Percentiles rank a stretch among this genome's conserved stretches.
Evolutionary conservation across 805 yeast species (phyloP).

Genomic region (Limtongia smithiae): DNA sequence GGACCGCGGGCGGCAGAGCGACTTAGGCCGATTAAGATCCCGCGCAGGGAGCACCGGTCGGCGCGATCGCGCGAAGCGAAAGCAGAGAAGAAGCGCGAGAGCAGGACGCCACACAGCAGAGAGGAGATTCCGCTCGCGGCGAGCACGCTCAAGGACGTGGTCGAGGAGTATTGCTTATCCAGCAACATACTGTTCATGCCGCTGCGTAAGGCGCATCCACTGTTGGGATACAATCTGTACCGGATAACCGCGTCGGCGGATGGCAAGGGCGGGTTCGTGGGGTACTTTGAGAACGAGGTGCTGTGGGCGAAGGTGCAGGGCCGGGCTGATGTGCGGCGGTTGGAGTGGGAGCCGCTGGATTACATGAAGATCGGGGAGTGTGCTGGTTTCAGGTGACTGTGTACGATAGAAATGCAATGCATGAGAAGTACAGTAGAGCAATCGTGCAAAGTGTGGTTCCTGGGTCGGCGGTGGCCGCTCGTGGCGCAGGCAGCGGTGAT

Average conservation of each 20-base stretch:
- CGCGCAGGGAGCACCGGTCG: not conserved
- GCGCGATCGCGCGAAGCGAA: not conserved
- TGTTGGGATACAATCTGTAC: constrained; percentile 47
- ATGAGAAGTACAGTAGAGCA: too few relatives aligned
- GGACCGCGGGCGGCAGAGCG: constrained; percentile 22
- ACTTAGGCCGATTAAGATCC: constrained; percentile 14
- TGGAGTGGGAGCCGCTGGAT: constrained; percentile 44
- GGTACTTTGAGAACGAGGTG: constrained; percentile 63
- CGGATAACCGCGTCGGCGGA: constrained; percentile 38
- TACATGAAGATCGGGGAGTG: constrained; percentile 22
- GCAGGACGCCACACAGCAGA: constrained; percentile 24
- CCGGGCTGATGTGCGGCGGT: constrained; percentile 23
- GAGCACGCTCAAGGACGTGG: constrained; percentile 58
- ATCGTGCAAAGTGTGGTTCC: too few relatives aligned
- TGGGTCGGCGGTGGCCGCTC: too few relatives aligned
- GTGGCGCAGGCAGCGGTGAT: too few relatives aligned
- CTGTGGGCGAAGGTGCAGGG: constrained; percentile 46
- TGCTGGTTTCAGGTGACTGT: constrained; percentile 7
- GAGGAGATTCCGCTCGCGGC: constrained; percentile 37
- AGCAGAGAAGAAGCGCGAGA: too few relatives aligned
- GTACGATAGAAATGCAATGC: too few relatives aligned
- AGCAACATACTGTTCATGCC: constrained; percentile 47
- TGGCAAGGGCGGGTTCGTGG: constrained; percentile 39
- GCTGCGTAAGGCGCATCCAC: constrained; percentile 36
- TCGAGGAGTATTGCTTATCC: constrained; percentile 55